Conservation (phyloP, 257 asterid species). For the Ocimum tenuiflorum region DNA sequence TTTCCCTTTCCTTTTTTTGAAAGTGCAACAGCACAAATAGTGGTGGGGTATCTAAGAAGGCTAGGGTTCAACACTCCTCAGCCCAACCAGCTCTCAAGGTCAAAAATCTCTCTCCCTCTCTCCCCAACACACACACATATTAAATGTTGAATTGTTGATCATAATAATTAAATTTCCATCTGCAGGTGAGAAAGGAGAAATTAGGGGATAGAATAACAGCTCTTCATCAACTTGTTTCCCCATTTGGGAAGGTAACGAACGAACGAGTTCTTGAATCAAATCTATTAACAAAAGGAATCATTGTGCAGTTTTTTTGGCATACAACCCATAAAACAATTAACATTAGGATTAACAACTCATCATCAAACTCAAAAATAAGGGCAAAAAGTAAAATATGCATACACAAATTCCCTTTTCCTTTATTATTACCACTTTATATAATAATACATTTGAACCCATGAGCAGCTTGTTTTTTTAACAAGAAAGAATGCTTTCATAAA, state of each 20-base stretch:
- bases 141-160: too few species aligned
- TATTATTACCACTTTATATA: neutral
- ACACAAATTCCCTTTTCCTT: neutral
- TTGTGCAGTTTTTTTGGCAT: conserved; percentile 21
- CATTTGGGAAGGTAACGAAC: conserved; percentile 87
- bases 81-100: conserved; percentile 84
- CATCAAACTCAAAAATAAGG: neutral
- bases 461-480: conserved; percentile 33
- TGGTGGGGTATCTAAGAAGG: conserved; percentile 78
- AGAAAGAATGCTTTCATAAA: conserved; percentile 30
- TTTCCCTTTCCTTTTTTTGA: neutral
- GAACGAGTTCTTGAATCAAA: neutral
- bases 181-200: conserved; percentile 92
- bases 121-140: neutral
- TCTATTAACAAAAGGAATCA: conserved; percentile 9
- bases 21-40: conserved; percentile 62
- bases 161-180: neutral
- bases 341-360: neutral
- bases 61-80: conserved; percentile 79
- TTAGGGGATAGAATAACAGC: conserved; percentile 88
- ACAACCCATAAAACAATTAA: conserved; percentile 27
- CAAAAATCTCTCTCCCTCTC: conserved; percentile 9
- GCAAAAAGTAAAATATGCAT: neutral
- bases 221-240: conserved; percentile 95
- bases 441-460: conserved; percentile 24